Percentiles rank a stretch among this genome's conserved stretches.
Conservation (phyloP, 2,329 filamentous ascomycete species). For the Myriosclerotinia duriaeana region DNA sequence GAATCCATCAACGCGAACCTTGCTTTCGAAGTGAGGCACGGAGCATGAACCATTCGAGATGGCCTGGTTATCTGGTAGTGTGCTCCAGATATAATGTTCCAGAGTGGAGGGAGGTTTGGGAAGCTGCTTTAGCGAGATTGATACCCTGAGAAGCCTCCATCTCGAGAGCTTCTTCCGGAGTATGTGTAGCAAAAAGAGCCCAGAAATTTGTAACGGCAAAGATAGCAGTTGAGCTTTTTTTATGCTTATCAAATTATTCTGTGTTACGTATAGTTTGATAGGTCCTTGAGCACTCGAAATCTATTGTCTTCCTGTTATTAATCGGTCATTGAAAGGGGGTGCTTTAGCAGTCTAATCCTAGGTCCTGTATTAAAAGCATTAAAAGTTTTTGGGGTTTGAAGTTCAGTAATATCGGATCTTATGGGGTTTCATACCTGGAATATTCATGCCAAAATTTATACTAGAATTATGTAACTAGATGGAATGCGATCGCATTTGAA, state of each 20-base stretch:
- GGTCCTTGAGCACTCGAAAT: too few species aligned
- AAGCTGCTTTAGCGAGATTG: constrained; percentile 46
- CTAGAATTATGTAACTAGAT: too few species aligned
- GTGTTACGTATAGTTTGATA: neutral
- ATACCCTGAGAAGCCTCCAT: constrained; percentile 48
- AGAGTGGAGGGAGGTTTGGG: constrained; percentile 44
- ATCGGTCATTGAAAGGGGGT: too few species aligned
- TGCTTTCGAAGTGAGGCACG: constrained; percentile 43
- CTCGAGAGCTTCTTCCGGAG: constrained; percentile 41
- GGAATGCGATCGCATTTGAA: too few species aligned
- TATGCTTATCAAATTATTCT: neutral
- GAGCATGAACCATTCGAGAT: constrained; percentile 43
- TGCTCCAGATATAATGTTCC: constrained; percentile 47
- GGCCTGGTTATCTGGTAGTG: constrained; percentile 43
- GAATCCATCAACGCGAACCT: constrained; percentile 41
- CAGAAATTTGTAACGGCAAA: constrained; percentile 59
- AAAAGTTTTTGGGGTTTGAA: too few species aligned
- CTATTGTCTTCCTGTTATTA: too few species aligned
- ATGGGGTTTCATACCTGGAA: too few species aligned
- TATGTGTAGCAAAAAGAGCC: constrained; percentile 47
- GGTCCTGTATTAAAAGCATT: too few species aligned
- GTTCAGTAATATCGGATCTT: too few species aligned
- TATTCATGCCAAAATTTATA: too few species aligned
- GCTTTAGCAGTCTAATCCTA: too few species aligned
- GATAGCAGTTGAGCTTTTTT: constrained; percentile 48